Conservation (phyloP, 2,329 filamentous ascomycete genomes). For the Aspergillus sp. region DNA sequence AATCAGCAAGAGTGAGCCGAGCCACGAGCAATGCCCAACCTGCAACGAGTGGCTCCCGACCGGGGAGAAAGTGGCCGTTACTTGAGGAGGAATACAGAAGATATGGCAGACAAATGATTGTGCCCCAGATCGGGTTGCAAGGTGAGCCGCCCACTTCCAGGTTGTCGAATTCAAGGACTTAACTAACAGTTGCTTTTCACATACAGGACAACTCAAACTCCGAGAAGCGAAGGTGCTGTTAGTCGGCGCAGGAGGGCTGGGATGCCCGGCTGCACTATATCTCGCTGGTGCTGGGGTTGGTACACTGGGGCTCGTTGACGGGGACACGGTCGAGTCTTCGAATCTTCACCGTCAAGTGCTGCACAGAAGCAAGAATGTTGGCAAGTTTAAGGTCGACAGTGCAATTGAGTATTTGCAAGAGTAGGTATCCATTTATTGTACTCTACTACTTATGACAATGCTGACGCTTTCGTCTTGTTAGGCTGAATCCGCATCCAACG, state of each 20-base stretch:
- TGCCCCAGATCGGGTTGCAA: conserved; percentile 77
- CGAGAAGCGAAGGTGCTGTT: conserved; percentile 74
- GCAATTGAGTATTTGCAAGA: conserved; percentile 63
- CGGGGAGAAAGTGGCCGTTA: conserved; percentile 66
- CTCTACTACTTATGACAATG: background rate
- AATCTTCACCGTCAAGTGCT: conserved; percentile 93
- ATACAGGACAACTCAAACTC: conserved; percentile 73
- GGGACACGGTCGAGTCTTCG: conserved; percentile 82
- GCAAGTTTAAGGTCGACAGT: conserved; percentile 80
- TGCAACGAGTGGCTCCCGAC: conserved; percentile 1
- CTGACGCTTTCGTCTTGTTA: conserved; percentile 38
- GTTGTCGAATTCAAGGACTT: background rate
- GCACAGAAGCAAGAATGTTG: conserved; percentile 72
- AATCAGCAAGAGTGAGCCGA: conserved; percentile 27
- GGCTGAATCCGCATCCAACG: conserved; percentile 72
- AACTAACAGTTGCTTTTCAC: conserved; percentile 9
- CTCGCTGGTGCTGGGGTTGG: conserved; percentile 88
- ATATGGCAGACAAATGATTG: conserved; percentile 89
- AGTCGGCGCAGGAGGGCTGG: conserved; percentile 85
- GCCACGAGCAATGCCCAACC: conserved; percentile 7
- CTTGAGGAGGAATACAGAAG: conserved; percentile 75
- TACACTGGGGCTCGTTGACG: conserved; percentile 81
- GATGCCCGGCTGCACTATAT: conserved; percentile 91
- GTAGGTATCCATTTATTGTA: conserved; percentile 42
- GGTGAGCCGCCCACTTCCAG: conserved; percentile 53